phyloP scores from a whole-genome alignment of 2,329 filamentous ascomycete genomes.

The Botrytis aclada region DNA sequence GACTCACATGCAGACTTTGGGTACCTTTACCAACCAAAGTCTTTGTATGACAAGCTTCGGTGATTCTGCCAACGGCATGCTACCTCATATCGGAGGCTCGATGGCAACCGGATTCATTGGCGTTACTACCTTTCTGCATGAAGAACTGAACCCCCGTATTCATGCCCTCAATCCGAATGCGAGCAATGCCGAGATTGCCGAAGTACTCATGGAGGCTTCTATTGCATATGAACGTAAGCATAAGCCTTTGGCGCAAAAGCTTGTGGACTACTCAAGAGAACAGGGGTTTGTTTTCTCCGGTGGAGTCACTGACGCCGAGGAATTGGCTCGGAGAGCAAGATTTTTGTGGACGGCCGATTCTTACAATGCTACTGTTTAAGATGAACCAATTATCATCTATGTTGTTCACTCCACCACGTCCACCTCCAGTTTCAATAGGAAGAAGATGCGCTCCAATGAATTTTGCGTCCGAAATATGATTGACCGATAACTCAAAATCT shows the following conservation, averaged over 20 bases:
- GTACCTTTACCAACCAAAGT: conserved; percentile 17
- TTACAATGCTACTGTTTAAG: conserved; percentile 4
- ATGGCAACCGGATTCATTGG: conserved; percentile 23
- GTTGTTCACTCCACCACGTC: background rate
- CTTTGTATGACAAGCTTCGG: conserved; percentile 22
- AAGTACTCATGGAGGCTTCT: conserved; percentile 14
- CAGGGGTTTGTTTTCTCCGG: conserved; percentile 21
- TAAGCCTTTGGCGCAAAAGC: conserved; percentile 19
- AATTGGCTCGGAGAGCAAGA: conserved; percentile 19
- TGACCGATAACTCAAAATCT: background rate
- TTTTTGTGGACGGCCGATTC: conserved; percentile 22
- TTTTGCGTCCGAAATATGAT: background rate
- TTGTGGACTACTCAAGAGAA: conserved; percentile 21
- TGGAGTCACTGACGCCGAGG: conserved; percentile 16
- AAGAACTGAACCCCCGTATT: conserved; percentile 21
- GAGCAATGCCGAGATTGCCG: conserved; percentile 20
- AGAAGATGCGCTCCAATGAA: background rate
- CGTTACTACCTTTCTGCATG: conserved; percentile 20
- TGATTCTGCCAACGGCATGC: conserved; percentile 23
- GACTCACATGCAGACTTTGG: conserved; percentile 13
- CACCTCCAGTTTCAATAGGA: background rate
- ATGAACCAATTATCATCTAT: background rate
- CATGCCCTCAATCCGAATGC: conserved; percentile 14
- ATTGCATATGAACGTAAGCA: conserved; percentile 20
- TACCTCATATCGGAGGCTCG: conserved; percentile 23